These are phyloP conservation scores for Clavispora vitiphila DNA, from an alignment of 805 yeast species.

Conservation along the genomic window DNA sequence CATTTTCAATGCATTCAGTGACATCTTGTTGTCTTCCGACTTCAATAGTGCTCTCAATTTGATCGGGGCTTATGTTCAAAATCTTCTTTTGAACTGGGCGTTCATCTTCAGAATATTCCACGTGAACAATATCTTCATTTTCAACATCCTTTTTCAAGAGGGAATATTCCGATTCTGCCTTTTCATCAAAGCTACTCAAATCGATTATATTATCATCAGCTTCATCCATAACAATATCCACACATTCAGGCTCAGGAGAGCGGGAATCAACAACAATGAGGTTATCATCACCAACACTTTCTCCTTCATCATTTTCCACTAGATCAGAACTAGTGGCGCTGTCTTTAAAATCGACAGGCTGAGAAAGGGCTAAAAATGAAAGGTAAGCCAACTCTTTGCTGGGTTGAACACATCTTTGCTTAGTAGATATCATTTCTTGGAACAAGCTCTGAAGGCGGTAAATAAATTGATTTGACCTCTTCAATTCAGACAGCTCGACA, in stretches of 20 bases:
- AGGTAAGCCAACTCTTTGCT: slow-evolving; percentile 79
- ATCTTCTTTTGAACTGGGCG: slow-evolving; percentile 8
- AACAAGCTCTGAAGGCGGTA: slow-evolving; percentile 68
- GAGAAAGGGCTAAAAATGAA: slow-evolving; percentile 72
- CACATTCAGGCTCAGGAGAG: neutral
- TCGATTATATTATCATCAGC: slow-evolving; percentile 6
- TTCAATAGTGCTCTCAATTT: slow-evolving; percentile 69
- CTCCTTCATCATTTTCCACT: too few relatives aligned
- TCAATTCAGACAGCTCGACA: slow-evolving; percentile 73
- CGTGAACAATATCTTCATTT: slow-evolving; percentile 2
- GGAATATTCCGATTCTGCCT: too few relatives aligned
- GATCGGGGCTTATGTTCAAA: slow-evolving; percentile 48
- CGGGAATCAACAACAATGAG: neutral
- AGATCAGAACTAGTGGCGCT: too few relatives aligned
- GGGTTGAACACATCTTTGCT: slow-evolving; percentile 68
- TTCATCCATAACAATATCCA: slow-evolving; percentile 1
- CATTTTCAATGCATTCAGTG: slow-evolving; percentile 94
- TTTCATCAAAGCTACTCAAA: neutral
- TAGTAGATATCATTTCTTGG: slow-evolving; percentile 59
- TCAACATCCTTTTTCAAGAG: slow-evolving; percentile 1
- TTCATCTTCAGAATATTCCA: neutral
- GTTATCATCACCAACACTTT: neutral
- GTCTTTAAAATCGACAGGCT: slow-evolving; percentile 56
- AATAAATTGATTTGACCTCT: slow-evolving; percentile 77
- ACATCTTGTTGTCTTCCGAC: slow-evolving; percentile 95